Conservation (phyloP, 2,329 filamentous ascomycete species). For the Trichoderma atrobrunneum region DNA sequence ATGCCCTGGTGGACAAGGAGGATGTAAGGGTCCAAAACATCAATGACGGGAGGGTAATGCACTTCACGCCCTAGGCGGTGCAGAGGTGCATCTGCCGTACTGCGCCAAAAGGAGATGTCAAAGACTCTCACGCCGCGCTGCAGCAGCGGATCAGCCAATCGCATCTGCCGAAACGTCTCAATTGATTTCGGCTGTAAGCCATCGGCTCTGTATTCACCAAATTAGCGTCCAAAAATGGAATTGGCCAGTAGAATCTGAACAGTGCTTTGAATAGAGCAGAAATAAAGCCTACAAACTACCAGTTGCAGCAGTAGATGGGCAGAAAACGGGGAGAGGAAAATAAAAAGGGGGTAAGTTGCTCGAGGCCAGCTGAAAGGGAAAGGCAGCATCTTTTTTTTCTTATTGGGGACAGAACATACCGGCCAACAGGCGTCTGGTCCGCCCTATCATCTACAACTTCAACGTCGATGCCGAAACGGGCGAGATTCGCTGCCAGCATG, state of each 20-base stretch:
- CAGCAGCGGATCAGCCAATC: slow-evolving; percentile 66
- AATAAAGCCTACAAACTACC: neutral
- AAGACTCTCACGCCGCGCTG: slow-evolving; percentile 67
- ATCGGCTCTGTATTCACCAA: slow-evolving; percentile 52
- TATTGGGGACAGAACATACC: slow-evolving; percentile 30
- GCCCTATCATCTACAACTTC: slow-evolving; percentile 50
- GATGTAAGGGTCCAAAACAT: slow-evolving; percentile 57
- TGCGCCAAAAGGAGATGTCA: slow-evolving; percentile 72
- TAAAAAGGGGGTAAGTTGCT: neutral
- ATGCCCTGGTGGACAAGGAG: slow-evolving; percentile 69
- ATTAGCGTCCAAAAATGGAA: slow-evolving; percentile 21
- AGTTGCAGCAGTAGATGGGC: neutral
- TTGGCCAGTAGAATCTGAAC: neutral
- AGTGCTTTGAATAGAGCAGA: neutral
- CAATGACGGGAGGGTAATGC: slow-evolving; percentile 64
- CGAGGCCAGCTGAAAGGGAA: neutral
- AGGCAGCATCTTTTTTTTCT: neutral
- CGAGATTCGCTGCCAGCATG: slow-evolving; percentile 45
- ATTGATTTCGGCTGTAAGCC: slow-evolving; percentile 76
- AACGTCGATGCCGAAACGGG: slow-evolving; percentile 39
- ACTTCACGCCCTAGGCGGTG: slow-evolving; percentile 62
- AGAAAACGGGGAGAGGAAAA: neutral
- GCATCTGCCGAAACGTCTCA: slow-evolving; percentile 71
- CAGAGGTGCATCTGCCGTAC: slow-evolving; percentile 49
- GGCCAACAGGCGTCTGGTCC: slow-evolving; percentile 65